Conservation (phyloP, 495 filamentous ascomycete genomes). For the Lepraria neglecta region DNA sequence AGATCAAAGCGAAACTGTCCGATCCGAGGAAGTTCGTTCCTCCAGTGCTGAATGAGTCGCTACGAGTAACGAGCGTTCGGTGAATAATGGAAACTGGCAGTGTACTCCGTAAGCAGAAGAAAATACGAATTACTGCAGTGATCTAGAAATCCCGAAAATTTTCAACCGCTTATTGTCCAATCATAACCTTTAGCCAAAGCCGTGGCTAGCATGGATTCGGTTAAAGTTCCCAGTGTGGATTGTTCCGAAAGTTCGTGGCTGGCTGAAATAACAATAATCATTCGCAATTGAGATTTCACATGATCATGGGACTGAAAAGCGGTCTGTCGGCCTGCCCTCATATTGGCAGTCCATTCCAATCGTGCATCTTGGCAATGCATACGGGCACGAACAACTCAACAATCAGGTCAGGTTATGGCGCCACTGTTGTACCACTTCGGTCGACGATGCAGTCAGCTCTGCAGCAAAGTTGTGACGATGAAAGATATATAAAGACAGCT, state of each 20-base stretch:
- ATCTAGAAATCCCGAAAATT: no score
- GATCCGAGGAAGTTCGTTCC: no score
- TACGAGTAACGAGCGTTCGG: no score
- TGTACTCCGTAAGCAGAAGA: no score
- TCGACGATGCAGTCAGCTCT: neutral
- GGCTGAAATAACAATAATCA: neutral
- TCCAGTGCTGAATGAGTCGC: no score
- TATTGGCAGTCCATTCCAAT: neutral
- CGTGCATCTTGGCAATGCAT: neutral
- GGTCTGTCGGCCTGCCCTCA: neutral
- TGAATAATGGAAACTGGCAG: no score
- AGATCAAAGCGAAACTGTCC: no score
- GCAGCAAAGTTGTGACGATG: neutral
- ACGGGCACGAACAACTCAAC: neutral
- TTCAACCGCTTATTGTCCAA: no score
- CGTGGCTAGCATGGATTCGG: no score
- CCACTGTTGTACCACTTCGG: no score
- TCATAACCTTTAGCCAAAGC: no score
- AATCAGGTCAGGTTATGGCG: neutral
- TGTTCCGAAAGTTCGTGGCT: neutral
- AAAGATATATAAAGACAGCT: neutral
- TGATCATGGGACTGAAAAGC: constrained; percentile 4
- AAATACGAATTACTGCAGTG: no score
- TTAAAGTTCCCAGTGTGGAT: neutral
- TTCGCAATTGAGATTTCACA: neutral